These are phyloP conservation scores for Microbotryomycetes sp. DNA, from an alignment of 1,284 basidiomycete species.

Conservation along the genomic window DNA sequence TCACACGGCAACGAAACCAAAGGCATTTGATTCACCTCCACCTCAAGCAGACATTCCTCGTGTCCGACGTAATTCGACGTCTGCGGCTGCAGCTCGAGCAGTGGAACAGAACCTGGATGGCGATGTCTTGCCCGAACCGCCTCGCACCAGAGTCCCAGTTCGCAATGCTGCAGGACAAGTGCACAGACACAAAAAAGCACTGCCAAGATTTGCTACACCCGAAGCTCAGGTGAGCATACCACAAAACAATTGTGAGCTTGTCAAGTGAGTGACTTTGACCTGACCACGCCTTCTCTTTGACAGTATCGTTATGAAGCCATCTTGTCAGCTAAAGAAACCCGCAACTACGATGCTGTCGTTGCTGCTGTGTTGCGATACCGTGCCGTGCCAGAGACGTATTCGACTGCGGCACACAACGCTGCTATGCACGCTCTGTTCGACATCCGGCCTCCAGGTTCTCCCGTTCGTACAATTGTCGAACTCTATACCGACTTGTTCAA, in stretches of 20 bases:
- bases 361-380: slow-evolving; percentile 22
- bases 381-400: slow-evolving; percentile 16
- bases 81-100: slow-evolving; percentile 1
- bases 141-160: too few species aligned
- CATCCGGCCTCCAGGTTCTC: slow-evolving; percentile 52
- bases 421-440: slow-evolving; percentile 55
- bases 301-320: background rate
- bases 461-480: slow-evolving; percentile 57
- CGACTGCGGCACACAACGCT: slow-evolving; percentile 55
- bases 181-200: background rate
- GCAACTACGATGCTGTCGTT: background rate
- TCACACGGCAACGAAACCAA: slow-evolving; percentile 4
- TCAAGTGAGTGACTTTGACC: too few species aligned
- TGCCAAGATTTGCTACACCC: background rate
- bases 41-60: background rate
- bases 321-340: background rate
- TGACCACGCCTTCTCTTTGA: too few species aligned
- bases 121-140: slow-evolving; percentile 1
- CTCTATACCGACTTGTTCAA: slow-evolving; percentile 70
- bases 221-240: background rate
- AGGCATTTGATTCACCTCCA: slow-evolving; percentile 5
- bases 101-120: background rate
- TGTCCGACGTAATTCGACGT: slow-evolving; percentile 21
- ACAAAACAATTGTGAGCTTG: background rate
- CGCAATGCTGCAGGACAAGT: background rate